Conservation (phyloP, 2,329 filamentous ascomycete genomes). For the Chrysoporthe cubensis region DNA sequence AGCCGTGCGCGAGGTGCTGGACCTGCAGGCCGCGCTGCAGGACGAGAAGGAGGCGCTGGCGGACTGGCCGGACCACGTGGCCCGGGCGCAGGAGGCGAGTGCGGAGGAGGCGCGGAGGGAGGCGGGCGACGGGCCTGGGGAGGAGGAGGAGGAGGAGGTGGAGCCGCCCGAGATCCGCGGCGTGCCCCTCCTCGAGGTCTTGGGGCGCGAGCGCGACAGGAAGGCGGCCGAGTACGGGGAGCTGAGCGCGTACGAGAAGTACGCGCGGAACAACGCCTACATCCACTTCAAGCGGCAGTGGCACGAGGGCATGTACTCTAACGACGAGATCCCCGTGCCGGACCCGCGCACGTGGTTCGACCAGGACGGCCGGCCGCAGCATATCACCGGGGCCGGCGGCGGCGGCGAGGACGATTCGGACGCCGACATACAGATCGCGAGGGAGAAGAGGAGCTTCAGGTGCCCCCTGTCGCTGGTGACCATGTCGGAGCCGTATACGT, state of each 20-base stretch:
- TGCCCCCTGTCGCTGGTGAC: slow-evolving; percentile 70
- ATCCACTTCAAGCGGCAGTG: slow-evolving; percentile 61
- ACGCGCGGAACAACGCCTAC: slow-evolving; percentile 62
- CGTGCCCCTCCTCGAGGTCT: slow-evolving; percentile 34
- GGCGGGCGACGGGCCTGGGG: slow-evolving; percentile 29
- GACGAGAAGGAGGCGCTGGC: slow-evolving; percentile 49
- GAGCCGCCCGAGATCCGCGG: slow-evolving; percentile 16
- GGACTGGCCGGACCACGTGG: slow-evolving; percentile 39
- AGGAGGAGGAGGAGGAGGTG: neutral
- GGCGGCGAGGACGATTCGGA: slow-evolving; percentile 57
- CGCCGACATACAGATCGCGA: slow-evolving; percentile 70
- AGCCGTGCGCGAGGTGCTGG: slow-evolving; percentile 53
- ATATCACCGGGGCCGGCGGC: slow-evolving; percentile 29
- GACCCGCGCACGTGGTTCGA: slow-evolving; percentile 60
- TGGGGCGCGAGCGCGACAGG: slow-evolving; percentile 39
- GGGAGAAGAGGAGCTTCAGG: slow-evolving; percentile 66
- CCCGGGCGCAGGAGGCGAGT: slow-evolving; percentile 34
- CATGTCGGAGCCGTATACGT: slow-evolving; percentile 70
- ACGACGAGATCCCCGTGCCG: slow-evolving; percentile 54
- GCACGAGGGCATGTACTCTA: slow-evolving; percentile 56
- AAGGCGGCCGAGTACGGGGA: slow-evolving; percentile 48
- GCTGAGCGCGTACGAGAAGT: slow-evolving; percentile 50
- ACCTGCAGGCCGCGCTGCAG: slow-evolving; percentile 53
- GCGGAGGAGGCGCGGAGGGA: slow-evolving; percentile 33
- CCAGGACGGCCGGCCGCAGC: slow-evolving; percentile 45